These are phyloP conservation scores for Citrus cavaleriei DNA, from an alignment of 345 rosid species.

Conservation along the genomic window DNA sequence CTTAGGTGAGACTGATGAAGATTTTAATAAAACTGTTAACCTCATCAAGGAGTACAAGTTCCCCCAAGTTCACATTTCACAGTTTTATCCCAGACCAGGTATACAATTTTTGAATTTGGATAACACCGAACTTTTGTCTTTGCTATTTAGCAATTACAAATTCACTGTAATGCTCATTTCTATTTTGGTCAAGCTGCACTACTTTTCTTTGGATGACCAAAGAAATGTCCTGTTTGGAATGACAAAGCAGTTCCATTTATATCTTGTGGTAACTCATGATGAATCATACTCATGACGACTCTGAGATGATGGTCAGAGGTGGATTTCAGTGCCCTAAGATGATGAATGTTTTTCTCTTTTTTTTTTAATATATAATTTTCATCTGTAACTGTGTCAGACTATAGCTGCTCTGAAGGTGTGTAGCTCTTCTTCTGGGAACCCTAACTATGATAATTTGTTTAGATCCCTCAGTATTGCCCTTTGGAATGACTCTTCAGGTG, in stretches of 20 bases:
- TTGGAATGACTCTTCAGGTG: background rate
- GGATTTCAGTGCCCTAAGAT: background rate
- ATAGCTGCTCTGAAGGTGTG: background rate
- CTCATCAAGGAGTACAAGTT: conserved; percentile 74
- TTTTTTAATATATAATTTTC: background rate
- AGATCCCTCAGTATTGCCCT: no score
- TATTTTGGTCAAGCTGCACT: background rate
- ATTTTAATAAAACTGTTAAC: conserved; percentile 70
- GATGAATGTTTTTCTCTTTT: background rate
- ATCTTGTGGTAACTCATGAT: background rate
- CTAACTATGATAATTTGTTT: background rate
- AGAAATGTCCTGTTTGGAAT: background rate
- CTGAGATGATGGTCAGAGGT: background rate
- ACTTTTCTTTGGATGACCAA: background rate
- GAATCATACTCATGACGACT: background rate
- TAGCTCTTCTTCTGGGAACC: background rate
- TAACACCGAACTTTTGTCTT: background rate
- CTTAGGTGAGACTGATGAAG: conserved; percentile 89
- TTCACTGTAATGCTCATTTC: background rate
- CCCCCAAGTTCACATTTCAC: conserved; percentile 94
- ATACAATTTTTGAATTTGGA: conserved; percentile 13
- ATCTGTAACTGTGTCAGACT: background rate
- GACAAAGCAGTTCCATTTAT: background rate
- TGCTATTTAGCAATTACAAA: background rate
- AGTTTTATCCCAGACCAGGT: conserved; percentile 98